Evolutionary conservation across 495 filamentous ascomycete species (phyloP).

Genomic region (Penicillium chermesinum): DNA sequence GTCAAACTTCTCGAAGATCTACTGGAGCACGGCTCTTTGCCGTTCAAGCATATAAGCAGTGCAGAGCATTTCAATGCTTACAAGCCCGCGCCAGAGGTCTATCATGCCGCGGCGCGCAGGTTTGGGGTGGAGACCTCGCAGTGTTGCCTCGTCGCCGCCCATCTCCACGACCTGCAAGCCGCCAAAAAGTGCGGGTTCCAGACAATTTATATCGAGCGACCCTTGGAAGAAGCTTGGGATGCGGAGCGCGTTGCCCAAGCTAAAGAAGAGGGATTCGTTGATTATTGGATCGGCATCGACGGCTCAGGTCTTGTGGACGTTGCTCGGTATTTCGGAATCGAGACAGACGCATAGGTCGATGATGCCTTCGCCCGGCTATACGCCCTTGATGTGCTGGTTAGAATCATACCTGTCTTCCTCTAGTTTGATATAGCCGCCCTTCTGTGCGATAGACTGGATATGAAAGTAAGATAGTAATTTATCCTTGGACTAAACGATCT

Average conservation of each 20-base stretch:
- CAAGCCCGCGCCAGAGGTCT: constrained; percentile 60
- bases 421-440: no score
- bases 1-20: constrained; percentile 57
- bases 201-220: constrained; percentile 64
- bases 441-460: no score
- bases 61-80: constrained; percentile 62
- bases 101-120: constrained; percentile 52
- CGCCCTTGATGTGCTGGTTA: no score
- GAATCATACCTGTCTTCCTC: no score
- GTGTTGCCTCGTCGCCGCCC: constrained; percentile 67
- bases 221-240: constrained; percentile 54
- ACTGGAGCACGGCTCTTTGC: constrained; percentile 43
- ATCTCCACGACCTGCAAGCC: constrained; percentile 58
- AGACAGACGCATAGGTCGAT: no score
- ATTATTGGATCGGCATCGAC: constrained; percentile 13
- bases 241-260: constrained; percentile 9
- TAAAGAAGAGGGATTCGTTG: constrained; percentile 16
- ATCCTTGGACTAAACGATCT: no score
- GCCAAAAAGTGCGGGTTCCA: constrained; percentile 55
- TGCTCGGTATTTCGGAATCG: constrained; percentile 15
- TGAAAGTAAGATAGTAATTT: no score
- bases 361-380: no score
- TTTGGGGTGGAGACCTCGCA: constrained; percentile 50
- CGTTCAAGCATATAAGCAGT: constrained; percentile 53
- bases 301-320: constrained; percentile 16